Conservation (phyloP, 1,284 basidiomycete genomes). For the Neotropicomus parvogracilis region DNA sequence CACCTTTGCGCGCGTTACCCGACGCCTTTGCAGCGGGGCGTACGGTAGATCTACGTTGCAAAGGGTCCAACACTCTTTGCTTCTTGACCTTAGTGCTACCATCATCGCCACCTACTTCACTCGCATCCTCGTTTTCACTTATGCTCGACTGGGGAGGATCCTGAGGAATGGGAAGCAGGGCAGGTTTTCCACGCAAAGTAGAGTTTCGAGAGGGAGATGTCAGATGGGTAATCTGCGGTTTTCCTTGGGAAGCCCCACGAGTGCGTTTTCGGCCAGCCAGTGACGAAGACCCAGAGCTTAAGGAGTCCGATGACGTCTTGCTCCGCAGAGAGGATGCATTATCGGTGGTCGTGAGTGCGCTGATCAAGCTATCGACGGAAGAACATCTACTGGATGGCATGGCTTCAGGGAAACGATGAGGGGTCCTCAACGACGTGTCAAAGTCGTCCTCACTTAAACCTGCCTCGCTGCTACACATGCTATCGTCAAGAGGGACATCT, state of each 20-base stretch:
- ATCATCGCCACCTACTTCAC: slow-evolving; percentile 8
- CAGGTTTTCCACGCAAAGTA: slow-evolving; percentile 28
- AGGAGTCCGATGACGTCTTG: slow-evolving; percentile 43
- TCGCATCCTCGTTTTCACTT: slow-evolving; percentile 25
- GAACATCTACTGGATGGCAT: slow-evolving; percentile 36
- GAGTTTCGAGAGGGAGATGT: slow-evolving; percentile 20
- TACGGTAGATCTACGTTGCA: slow-evolving; percentile 29
- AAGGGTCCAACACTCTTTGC: slow-evolving; percentile 29
- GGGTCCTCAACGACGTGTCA: slow-evolving; percentile 63
- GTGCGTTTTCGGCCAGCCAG: slow-evolving; percentile 37
- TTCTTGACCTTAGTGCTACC: slow-evolving; percentile 20
- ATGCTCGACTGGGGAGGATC: slow-evolving; percentile 22
- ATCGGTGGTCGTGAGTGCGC: slow-evolving; percentile 45
- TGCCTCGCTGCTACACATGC: slow-evolving; percentile 27
- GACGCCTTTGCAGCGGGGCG: slow-evolving; percentile 23
- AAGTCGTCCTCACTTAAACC: slow-evolving; percentile 49
- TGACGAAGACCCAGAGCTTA: slow-evolving; percentile 37
- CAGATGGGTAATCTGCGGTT: background rate
- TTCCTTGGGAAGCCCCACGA: slow-evolving; percentile 13
- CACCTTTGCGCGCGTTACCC: slow-evolving; percentile 15
- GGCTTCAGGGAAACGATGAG: slow-evolving; percentile 33
- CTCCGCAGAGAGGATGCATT: slow-evolving; percentile 45
- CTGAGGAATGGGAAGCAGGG: background rate
- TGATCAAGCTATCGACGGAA: slow-evolving; percentile 39
- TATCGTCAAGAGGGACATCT: slow-evolving; percentile 21